Evolutionary conservation across 2,329 filamentous ascomycete genomes (phyloP).

Genomic region (Diaporthe ilicicola): DNA sequence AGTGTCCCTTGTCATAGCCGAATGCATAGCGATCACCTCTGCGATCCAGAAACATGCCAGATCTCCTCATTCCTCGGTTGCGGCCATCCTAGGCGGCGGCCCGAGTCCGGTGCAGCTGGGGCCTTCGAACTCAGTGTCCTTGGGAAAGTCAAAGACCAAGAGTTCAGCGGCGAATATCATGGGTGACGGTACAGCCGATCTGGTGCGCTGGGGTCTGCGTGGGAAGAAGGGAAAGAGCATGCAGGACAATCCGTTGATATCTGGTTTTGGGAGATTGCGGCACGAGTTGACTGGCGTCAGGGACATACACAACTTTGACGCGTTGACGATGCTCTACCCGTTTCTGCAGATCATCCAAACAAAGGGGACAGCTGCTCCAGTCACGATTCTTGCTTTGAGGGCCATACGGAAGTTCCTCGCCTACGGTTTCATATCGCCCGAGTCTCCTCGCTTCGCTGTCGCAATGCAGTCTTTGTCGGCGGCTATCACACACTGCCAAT

Average conservation of each 20-base stretch:
- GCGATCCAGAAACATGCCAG: conserved; percentile 98
- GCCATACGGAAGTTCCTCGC: conserved; percentile 96
- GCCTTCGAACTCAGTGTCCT: conserved; percentile 52
- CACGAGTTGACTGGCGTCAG: conserved; percentile 87
- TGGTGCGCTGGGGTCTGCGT: conserved; percentile 84
- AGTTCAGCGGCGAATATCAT: conserved; percentile 45
- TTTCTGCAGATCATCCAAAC: conserved; percentile 97
- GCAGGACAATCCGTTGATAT: conserved; percentile 96
- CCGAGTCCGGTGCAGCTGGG: conserved; percentile 66
- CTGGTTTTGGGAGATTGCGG: conserved; percentile 89
- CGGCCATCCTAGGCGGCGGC: conserved; percentile 88
- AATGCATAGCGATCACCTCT: conserved; percentile 98
- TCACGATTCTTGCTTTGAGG: conserved; percentile 92
- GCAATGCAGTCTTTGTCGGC: conserved; percentile 96
- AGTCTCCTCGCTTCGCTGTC: conserved; percentile 86
- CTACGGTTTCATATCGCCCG: conserved; percentile 86
- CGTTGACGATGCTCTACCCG: conserved; percentile 86
- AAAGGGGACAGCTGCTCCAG: conserved; percentile 93
- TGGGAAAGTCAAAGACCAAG: conserved; percentile 52
- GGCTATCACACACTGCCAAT: conserved; percentile 96
- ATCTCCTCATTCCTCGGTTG: conserved; percentile 95
- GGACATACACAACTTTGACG: conserved; percentile 91
- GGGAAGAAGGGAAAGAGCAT: conserved; percentile 97
- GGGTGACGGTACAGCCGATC: conserved; percentile 58
- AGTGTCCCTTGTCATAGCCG: conserved; percentile 92